Percentiles rank a stretch among this genome's conserved stretches.
Conservation (phyloP, 202 grass and related monocot genomes). For the Elaeis oleifera region DNA sequence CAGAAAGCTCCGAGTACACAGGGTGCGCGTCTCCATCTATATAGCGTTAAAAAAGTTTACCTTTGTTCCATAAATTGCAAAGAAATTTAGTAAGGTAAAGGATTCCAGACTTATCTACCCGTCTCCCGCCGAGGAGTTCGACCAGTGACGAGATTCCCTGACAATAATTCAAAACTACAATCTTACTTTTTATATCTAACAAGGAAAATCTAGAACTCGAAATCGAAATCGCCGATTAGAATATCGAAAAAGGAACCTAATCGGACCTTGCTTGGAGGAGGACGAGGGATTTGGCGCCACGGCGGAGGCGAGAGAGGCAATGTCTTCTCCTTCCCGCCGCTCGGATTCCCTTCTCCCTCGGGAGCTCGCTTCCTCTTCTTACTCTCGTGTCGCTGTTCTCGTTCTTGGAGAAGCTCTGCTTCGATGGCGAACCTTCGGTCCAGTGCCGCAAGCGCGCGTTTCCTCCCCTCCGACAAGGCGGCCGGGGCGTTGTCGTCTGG, state of each 20-base stretch:
- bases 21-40: conserved; percentile 52
- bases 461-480: conserved; percentile 48
- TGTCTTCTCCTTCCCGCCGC: conserved; percentile 8
- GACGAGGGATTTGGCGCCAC: no score
- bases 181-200: conserved; percentile 3
- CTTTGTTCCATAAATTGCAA: not conserved
- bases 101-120: not conserved
- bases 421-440: conserved; percentile 42
- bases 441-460: conserved; percentile 55
- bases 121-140: conserved; percentile 16
- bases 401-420: conserved; percentile 38
- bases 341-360: conserved; percentile 20
- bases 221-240: conserved; percentile 5
- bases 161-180: conserved; percentile 10
- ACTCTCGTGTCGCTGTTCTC: conserved; percentile 15
- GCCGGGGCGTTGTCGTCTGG: conserved; percentile 1
- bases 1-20: conserved; percentile 53
- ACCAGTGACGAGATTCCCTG: conserved; percentile 19
- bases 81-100: not conserved
- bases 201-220: conserved; percentile 1
- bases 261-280: not conserved
- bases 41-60: not conserved
- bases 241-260: not conserved
- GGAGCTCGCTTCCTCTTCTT: conserved; percentile 22
- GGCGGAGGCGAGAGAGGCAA: conserved; percentile 5